These are phyloP conservation scores for Pythium sp. DNA, from an alignment of 352 stramenopile genomes.

Conservation along the genomic window DNA sequence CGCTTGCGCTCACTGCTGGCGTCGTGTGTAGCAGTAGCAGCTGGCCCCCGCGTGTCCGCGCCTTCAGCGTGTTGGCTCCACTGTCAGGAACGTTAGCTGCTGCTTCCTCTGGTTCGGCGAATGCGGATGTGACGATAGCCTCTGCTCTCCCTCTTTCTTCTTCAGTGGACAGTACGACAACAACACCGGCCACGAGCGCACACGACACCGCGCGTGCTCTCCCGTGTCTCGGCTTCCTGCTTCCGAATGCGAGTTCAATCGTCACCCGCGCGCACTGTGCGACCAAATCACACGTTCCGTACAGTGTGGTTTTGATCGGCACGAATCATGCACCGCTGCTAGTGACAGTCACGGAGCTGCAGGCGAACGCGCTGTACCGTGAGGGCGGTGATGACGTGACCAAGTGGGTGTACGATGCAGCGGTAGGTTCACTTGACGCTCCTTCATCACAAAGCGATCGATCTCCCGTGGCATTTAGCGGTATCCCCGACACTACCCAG, in stretches of 20 bases:
- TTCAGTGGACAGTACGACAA: background rate
- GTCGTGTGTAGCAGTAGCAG: no score
- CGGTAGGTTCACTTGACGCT: background rate
- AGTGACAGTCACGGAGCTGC: background rate
- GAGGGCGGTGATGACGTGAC: background rate
- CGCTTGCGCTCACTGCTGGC: no score
- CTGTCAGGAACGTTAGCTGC: no score
- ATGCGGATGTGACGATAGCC: no score
- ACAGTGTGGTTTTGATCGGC: constrained; percentile 2
- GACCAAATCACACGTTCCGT: background rate
- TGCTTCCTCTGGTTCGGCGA: no score
- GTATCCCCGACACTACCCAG: background rate
- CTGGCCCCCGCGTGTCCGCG: no score
- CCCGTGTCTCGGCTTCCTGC: constrained; percentile 2
- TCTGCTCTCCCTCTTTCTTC: no score
- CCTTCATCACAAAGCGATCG: background rate
- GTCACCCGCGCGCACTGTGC: background rate
- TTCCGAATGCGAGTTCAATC: background rate
- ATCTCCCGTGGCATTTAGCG: background rate
- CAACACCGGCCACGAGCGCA: no score
- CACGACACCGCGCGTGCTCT: background rate
- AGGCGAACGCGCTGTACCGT: background rate
- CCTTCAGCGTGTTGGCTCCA: no score
- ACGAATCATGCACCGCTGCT: background rate
- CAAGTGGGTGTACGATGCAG: background rate